These are phyloP conservation scores for Amauroascus verrucosus DNA, from an alignment of 2,329 filamentous ascomycete species.

Conservation along the genomic window DNA sequence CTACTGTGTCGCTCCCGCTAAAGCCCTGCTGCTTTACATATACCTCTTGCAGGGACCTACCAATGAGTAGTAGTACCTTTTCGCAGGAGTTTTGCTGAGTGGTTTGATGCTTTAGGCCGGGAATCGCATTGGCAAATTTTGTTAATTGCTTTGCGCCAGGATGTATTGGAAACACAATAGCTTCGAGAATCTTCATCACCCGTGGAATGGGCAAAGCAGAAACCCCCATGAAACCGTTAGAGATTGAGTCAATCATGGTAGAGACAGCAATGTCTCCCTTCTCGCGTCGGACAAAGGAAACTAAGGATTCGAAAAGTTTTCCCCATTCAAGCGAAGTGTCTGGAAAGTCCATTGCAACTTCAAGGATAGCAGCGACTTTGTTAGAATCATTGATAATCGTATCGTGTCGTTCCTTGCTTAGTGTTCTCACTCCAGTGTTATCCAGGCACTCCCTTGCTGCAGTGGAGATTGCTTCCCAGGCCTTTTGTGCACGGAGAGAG, in stretches of 20 bases:
- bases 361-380: slow-evolving; percentile 57
- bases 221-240: slow-evolving; percentile 38
- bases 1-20: slow-evolving; percentile 32
- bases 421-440: slow-evolving; percentile 24
- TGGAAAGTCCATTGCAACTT: slow-evolving; percentile 43
- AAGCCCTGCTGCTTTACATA: slow-evolving; percentile 43
- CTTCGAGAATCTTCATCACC: slow-evolving; percentile 1
- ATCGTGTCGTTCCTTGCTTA: slow-evolving; percentile 38
- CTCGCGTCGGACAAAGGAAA: slow-evolving; percentile 49
- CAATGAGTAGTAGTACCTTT: slow-evolving; percentile 25
- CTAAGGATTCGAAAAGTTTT: slow-evolving; percentile 48
- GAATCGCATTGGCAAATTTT: neutral
- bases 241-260: slow-evolving; percentile 60
- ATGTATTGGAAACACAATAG: slow-evolving; percentile 8
- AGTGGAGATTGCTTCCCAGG: slow-evolving; percentile 31
- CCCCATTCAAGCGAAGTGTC: slow-evolving; percentile 31
- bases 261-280: slow-evolving; percentile 59
- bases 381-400: slow-evolving; percentile 56
- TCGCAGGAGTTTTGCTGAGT: slow-evolving; percentile 1
- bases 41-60: slow-evolving; percentile 42
- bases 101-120: neutral
- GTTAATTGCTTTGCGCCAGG: neutral
- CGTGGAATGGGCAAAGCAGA: neutral
- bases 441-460: slow-evolving; percentile 33
- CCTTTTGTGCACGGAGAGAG: slow-evolving; percentile 15